Evolutionary conservation across 306 rosid genomes (phyloP).

Genomic region (Adenanthera pavonina): DNA sequence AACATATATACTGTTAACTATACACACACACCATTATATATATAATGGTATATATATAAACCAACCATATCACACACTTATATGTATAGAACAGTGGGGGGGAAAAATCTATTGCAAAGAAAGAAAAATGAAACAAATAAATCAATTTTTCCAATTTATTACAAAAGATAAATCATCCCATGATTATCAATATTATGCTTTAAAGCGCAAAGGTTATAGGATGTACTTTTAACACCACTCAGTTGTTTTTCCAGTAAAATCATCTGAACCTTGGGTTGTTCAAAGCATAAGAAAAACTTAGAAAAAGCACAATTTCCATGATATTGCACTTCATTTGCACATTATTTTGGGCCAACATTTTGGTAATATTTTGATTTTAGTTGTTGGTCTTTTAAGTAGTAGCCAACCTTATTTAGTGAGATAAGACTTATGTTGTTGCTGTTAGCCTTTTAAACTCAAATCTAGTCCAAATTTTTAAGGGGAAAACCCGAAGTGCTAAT

Average conservation of each 20-base stretch:
- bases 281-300: background rate
- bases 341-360: background rate
- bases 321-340: background rate
- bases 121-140: conserved; percentile 17
- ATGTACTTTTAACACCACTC: background rate
- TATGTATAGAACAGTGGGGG: too few species aligned
- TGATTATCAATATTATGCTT: background rate
- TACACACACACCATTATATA: too few species aligned
- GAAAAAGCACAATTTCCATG: background rate
- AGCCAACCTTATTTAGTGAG: too few species aligned
- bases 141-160: conserved; percentile 23
- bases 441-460: background rate
- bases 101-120: background rate
- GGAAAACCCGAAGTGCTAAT: background rate
- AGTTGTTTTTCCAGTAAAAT: background rate
- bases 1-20: too few species aligned
- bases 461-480: background rate
- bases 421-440: too few species aligned
- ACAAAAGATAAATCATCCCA: background rate
- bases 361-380: background rate
- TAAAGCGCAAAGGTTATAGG: background rate
- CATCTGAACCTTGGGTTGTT: background rate
- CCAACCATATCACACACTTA: too few species aligned
- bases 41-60: too few species aligned
- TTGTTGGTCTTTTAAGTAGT: too few species aligned